Evolutionary conservation across 2,329 filamentous ascomycete genomes (phyloP), one percentile per base, ranked within the genome.

Genomic region (Chaetomium sp.): DNA sequence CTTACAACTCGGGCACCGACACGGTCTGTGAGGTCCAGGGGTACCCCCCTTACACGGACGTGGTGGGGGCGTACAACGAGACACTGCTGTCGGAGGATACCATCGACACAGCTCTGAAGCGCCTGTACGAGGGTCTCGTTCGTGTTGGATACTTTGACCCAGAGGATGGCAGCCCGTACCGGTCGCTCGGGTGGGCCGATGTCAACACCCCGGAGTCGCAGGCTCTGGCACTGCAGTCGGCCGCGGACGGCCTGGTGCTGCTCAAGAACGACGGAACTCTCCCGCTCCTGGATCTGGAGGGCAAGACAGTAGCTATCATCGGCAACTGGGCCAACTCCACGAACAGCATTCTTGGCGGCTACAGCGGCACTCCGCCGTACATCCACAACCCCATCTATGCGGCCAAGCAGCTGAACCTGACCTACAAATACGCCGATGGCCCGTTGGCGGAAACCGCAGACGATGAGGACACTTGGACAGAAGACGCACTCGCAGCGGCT

Each of bases 161-260:
- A 1, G 27, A 56, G 10, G 42, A 9, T 32, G 19, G 38, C 5
- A 54, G 51, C 53, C 57, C 71, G 10, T 85, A 82, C 66, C 72
- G 78, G 7, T 70, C 75, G 40, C 66, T 87, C 0, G 69, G 66
- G 3, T 85, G 78, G 74, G 68, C 70, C 0, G 75, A 83, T 54
- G 81, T 87, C 37, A 75, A 78, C 43, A 78, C 77, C 0, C 73
- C 77, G 1, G 69, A 77, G 34, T 74, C 79, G 0, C 77, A 80
- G 66, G 71, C 75, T 6, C 74, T 86, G 12, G 80, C 83, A 0
- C 73, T 80, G 36, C 74, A 77, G 46, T 80, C 82, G 0, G 77
- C 75, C 0, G 65, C 73, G 6, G 72, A 77, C 7, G 74, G 75
- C 11, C 62, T 71, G 0, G 73, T 76, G 3, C 68, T 80, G 0